phyloP scores from a whole-genome alignment of 73 alveolate species.

The Uronychia binucleata region DNA sequence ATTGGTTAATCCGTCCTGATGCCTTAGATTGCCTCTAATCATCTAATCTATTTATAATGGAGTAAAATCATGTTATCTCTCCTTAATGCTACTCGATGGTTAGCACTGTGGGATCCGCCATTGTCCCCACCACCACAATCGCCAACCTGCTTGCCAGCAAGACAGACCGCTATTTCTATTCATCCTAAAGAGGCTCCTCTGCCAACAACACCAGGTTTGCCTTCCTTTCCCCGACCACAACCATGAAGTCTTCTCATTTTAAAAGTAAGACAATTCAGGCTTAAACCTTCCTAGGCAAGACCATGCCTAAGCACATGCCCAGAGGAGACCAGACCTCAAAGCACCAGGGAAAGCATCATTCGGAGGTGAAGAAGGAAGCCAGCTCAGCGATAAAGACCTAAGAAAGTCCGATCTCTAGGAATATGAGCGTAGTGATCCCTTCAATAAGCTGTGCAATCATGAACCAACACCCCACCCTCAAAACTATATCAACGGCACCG shows the following conservation, averaged over 20 bases:
- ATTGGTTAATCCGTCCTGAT: too few relatives aligned
- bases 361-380: not conserved
- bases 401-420: not conserved
- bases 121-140: not conserved
- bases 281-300: not conserved
- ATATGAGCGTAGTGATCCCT: not conserved
- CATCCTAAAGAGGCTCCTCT: not conserved
- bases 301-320: not conserved
- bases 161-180: not conserved
- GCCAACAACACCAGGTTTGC: not conserved
- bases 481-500: too few relatives aligned
- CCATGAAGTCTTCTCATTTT: not conserved
- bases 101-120: not conserved
- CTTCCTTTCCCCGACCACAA: not conserved
- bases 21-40: not conserved
- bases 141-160: not conserved
- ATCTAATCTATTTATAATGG: not conserved
- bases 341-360: too few relatives aligned
- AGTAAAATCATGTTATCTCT: not conserved
- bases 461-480: too few relatives aligned
- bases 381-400: not conserved
- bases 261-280: not conserved
- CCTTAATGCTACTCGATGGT: not conserved
- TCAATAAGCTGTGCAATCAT: not conserved
- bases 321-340: not conserved